Evolutionary conservation across 306 rosid species (phyloP).

Genomic region (Cucumis cinereus): DNA sequence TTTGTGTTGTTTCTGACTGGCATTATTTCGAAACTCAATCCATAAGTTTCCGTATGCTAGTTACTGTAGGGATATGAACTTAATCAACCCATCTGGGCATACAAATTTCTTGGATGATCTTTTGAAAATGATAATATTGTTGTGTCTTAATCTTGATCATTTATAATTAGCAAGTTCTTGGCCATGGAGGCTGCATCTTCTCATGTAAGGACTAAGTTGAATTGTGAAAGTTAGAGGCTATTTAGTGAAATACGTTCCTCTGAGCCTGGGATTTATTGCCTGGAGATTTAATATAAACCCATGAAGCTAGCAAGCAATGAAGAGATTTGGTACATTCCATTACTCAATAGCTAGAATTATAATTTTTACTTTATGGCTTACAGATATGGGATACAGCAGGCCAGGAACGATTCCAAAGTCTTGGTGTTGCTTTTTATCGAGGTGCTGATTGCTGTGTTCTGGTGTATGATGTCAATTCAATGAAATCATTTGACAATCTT

Average conservation of each 20-base stretch:
- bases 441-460: slow-evolving; percentile 99
- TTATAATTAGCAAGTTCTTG: background rate
- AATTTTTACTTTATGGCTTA: background rate
- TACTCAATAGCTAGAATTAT: background rate
- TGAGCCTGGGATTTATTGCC: background rate
- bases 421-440: slow-evolving; percentile 97
- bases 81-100: background rate
- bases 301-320: background rate
- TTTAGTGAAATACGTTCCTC: background rate
- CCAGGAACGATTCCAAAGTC: slow-evolving; percentile 97
- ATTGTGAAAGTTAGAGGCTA: background rate
- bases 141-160: background rate
- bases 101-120: background rate
- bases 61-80: background rate
- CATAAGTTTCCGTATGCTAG: background rate
- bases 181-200: background rate
- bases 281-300: background rate
- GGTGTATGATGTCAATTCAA: slow-evolving; percentile 91
- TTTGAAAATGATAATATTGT: background rate
- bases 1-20: background rate
- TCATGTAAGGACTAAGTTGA: background rate
- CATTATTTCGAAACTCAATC: background rate
- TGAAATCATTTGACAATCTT: slow-evolving; percentile 95
- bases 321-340: background rate
- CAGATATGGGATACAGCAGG: slow-evolving; percentile 99